Percentiles rank a stretch among this genome's conserved stretches.
phyloP scores from a whole-genome alignment of 768 basidiomycete species.

The Melanogaster broomeanus region DNA sequence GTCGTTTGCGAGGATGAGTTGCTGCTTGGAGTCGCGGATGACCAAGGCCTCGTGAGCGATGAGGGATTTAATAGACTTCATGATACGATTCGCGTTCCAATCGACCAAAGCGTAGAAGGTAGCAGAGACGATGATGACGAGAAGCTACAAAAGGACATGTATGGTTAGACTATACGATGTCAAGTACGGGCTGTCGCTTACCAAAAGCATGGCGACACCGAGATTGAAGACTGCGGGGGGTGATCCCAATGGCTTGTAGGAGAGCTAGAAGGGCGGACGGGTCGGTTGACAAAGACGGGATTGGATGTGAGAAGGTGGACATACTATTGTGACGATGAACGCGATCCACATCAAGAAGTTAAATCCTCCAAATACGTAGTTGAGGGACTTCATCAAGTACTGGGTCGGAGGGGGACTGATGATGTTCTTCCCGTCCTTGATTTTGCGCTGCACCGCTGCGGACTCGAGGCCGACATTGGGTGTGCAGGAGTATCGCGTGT shows the following conservation, averaged over 20 bases:
- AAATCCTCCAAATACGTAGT: conserved; percentile 60
- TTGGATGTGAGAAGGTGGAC: conserved; percentile 11
- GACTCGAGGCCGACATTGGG: conserved; percentile 48
- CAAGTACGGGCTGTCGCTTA: conserved; percentile 31
- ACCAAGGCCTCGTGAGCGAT: conserved; percentile 61
- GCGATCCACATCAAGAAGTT: conserved; percentile 58
- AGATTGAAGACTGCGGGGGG: conserved; percentile 47
- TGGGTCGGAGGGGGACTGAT: conserved; percentile 51
- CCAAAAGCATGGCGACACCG: conserved; percentile 51
- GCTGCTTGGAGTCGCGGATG: conserved; percentile 48
- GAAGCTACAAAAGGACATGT: conserved; percentile 32
- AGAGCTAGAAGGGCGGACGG: conserved; percentile 45
- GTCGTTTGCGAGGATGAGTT: conserved; percentile 51
- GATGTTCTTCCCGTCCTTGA: conserved; percentile 45
- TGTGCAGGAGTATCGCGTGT: conserved; percentile 44
- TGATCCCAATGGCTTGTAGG: conserved; percentile 51
- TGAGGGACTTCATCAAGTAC: conserved; percentile 49
- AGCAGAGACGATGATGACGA: conserved; percentile 43
- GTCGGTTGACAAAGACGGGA: conserved; percentile 4
- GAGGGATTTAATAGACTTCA: conserved; percentile 58
- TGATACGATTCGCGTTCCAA: conserved; percentile 49
- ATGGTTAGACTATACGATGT: neutral
- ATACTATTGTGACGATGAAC: conserved; percentile 47
- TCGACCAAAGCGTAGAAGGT: conserved; percentile 54
- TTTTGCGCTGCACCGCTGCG: conserved; percentile 42